Base-by-base conservation (phyloP, 345 rosid species). In the Dimocarpus longan region DNA sequence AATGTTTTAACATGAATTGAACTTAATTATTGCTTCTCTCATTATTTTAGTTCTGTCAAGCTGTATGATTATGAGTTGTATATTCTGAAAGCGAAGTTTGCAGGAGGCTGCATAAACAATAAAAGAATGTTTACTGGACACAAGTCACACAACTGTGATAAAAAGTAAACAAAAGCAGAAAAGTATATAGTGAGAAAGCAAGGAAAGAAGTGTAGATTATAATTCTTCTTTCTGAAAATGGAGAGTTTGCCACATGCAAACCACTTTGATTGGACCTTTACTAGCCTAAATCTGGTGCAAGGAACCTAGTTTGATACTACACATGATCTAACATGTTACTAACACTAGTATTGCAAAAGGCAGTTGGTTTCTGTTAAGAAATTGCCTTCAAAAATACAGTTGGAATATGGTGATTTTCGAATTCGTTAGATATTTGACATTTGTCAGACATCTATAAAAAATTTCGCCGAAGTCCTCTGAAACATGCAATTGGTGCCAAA, bases 1-100 rank as follows among this genome's bases (percentile, higher is more conserved):
- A 43, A 42, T n/a, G 21, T 68, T 43, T 43, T 32, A 50, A 57
- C 5, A 66, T 13, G 43, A 52, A 54, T 26, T 70, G 50, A 22
- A 24, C 43, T 75, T 40, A 40, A 44, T 50, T 70, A 63, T 28
- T 77, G 10, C 13, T 21, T 19, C 7, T 76, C 46, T 8, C 70
- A 52, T 60, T 54, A 54, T 22, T 28, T 26, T 40, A 21, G 12
- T 64, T 32, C 66, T 28, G 48, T 50, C 21, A 56, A 73, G 76
- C 86, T 83, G 88, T 74, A 83, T 81, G 85, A 74, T 70, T 26
- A 16, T 10, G 37, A 26, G 68, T 42, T 10, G 8, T 60, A 32
- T 50, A 28, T 66, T 78, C 64, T 70, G 77, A 26, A 32, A 67
- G 13, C 5, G 74, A 74, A 22, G 28, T 60, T 21, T 60, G 11